Base-by-base conservation (phyloP, 2,329 filamentous ascomycete species). In the Epichloe scottii region DNA sequence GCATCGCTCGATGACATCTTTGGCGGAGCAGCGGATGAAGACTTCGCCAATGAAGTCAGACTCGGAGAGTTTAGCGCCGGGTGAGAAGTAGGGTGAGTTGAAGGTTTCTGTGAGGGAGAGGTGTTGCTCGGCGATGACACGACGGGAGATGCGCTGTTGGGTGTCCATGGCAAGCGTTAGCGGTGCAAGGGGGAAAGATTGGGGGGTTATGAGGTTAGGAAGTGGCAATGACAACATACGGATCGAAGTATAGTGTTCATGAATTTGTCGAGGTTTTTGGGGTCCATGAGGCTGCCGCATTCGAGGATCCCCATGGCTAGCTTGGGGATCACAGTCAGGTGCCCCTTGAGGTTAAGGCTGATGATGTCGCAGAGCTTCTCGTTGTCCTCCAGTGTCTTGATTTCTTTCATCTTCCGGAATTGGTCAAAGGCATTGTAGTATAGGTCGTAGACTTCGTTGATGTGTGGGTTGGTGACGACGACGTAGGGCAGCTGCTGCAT, bases 101-200 rank as follows among this genome's bases (percentile, higher is more conserved):
- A 90, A 97, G 1, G 90, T 96, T 59, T 97, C 90, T 4, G 90
- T 95, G 17, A 98, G 77, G 10, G 93, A 89, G 38, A 98, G 81
- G 63, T 98, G 93, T 62, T 98, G 93, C 68, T 98, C 93, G 35
- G 93, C 93, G 63, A 98, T 98, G 57, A 97, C 93, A 55, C 94
- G 82, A 53, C 93, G 84, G 43, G 90, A 96, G 59, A 98, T 98
- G 53, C 93, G 81, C 87, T 93, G 58, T 21, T 23, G 40, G 30
- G 5, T 10, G 19, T 17, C 30, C 17, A 12, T 2, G 35, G 15
- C 12, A 10, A 15, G 17, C 37, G 46, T 35, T 17, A 40, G 37
- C 46, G 8, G 4, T 41, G 30, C 5, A 14, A 23, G 14, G 21
- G n/a, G 5, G 19, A 17, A 5, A 14, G 26, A 17, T n/a, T 30